phyloP scores from a whole-genome alignment of 2,329 filamentous ascomycete species.

The Paraconiothyrium brasiliense region DNA sequence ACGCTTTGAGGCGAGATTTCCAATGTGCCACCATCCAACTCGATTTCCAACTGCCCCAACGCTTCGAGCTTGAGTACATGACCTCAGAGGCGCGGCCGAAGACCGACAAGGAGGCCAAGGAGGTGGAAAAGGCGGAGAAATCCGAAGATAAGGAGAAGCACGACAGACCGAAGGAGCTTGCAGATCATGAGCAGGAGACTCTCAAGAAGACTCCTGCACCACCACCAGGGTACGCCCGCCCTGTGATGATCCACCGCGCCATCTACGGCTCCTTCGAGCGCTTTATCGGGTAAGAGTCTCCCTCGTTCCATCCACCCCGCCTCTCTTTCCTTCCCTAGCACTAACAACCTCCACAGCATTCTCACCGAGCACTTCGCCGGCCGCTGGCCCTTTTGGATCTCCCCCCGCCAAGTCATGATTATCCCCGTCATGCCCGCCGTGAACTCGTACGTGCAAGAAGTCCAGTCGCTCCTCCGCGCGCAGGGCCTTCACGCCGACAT shows the following conservation, averaged over 20 bases:
- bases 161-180: slow-evolving; percentile 31
- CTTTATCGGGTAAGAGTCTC: slow-evolving; percentile 64
- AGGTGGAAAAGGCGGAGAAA: slow-evolving; percentile 58
- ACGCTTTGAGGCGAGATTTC: slow-evolving; percentile 83
- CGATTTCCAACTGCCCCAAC: slow-evolving; percentile 84
- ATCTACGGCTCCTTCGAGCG: slow-evolving; percentile 77
- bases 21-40: slow-evolving; percentile 95
- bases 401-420: slow-evolving; percentile 81
- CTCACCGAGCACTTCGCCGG: slow-evolving; percentile 85
- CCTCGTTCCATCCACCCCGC: too few relatives aligned
- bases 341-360: slow-evolving; percentile 55
- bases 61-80: slow-evolving; percentile 89
- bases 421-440: slow-evolving; percentile 79
- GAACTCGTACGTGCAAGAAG: slow-evolving; percentile 77
- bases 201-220: slow-evolving; percentile 39
- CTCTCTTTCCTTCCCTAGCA: not conserved
- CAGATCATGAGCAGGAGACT: slow-evolving; percentile 35
- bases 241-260: slow-evolving; percentile 87
- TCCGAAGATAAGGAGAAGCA: slow-evolving; percentile 46
- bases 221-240: slow-evolving; percentile 70
- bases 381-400: slow-evolving; percentile 91
- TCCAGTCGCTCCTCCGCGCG: slow-evolving; percentile 73
- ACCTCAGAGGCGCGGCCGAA: slow-evolving; percentile 68
- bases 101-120: slow-evolving; percentile 48
- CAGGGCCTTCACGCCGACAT: slow-evolving; percentile 76